Conservation (phyloP, 805 yeast genomes). For the Starmera amethionina region DNA sequence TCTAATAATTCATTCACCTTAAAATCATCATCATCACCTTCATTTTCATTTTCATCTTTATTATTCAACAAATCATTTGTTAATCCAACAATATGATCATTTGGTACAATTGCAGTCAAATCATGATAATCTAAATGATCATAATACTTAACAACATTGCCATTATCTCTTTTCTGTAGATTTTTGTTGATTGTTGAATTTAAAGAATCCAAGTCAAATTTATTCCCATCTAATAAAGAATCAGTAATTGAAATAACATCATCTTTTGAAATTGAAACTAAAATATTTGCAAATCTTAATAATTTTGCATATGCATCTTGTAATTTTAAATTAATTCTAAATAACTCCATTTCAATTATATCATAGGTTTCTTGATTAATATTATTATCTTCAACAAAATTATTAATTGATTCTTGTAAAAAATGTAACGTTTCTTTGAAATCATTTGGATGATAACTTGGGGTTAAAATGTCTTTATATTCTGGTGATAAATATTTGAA, state of each 20-base stretch:
- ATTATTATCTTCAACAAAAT: neutral
- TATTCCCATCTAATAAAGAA: neutral
- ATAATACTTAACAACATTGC: too few species aligned
- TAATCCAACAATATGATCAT: too few species aligned
- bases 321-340: neutral
- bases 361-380: neutral
- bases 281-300: neutral
- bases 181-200: too few species aligned
- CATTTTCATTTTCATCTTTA: neutral
- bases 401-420: neutral
- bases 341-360: neutral
- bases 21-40: neutral
- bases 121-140: too few species aligned
- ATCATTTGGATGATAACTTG: neutral
- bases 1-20: conserved; percentile 1
- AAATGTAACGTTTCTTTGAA: neutral
- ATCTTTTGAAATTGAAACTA: neutral
- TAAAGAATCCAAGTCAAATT: neutral
- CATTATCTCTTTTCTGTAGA: too few species aligned
- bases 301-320: neutral
- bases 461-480: too few species aligned
- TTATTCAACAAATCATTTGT: neutral
- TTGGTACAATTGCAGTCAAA: too few species aligned
- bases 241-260: conserved; percentile 2
- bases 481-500: too few species aligned